Evolutionary conservation across 331 rosid species (phyloP).

Genomic region (Acacia concinna): DNA sequence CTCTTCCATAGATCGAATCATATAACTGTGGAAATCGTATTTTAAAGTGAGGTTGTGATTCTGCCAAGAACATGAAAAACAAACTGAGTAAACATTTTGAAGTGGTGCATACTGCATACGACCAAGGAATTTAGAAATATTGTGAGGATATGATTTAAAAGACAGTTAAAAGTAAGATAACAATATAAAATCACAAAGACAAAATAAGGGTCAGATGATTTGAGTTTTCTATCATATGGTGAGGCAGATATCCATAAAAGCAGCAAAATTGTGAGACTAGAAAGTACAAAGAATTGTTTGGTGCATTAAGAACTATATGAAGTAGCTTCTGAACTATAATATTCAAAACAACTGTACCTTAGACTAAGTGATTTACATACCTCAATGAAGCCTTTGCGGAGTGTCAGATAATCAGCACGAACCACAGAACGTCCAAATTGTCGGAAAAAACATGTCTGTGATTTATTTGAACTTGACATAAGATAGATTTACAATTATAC

Average conservation of each 20-base stretch:
- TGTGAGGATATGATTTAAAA: not conserved
- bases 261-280: not conserved
- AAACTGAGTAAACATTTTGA: conserved; percentile 25
- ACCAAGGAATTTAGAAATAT: conserved; percentile 10
- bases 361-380: conserved; percentile 29
- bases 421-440: conserved; percentile 88
- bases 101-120: conserved; percentile 4
- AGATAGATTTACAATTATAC: conserved; percentile 6
- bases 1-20: conserved; percentile 99
- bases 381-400: conserved; percentile 90
- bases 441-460: conserved; percentile 90
- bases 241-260: not conserved
- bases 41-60: conserved; percentile 75
- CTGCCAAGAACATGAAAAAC: conserved; percentile 53
- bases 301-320: conserved; percentile 13
- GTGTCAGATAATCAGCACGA: conserved; percentile 82
- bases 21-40: conserved; percentile 95
- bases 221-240: not conserved
- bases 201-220: not conserved
- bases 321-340: not conserved
- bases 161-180: not conserved
- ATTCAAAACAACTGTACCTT: conserved; percentile 10
- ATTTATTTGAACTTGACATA: conserved; percentile 26
- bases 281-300: conserved; percentile 18
- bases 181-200: not conserved